Base-by-base conservation (phyloP, 148 eudicot species). In the Selenicereus undatus region DNA sequence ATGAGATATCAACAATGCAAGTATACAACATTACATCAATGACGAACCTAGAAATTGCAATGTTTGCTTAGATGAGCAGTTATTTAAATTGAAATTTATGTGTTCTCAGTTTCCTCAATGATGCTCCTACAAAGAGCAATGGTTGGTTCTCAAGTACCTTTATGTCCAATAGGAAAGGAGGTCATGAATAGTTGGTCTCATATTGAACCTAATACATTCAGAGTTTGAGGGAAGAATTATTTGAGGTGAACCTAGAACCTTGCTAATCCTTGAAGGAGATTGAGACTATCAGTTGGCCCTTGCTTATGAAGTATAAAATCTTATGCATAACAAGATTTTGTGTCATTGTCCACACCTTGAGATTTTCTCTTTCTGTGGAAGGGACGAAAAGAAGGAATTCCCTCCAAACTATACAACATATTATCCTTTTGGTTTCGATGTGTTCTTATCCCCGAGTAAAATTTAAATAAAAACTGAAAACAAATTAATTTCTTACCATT, bases 111-210 rank as follows among this genome's bases (percentile, higher is more conserved):
- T 78, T 94, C 94, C 24, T 89, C 97, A 29, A 97, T 94, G 93
- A 72, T 79, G 74, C 90, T 91, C 62, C 83, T 97, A 76, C 93
- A 89, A 84, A 94, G 95, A 87, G 98, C 99, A 35, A 76, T 88
- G 52, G 99, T 98, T 27, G 98, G 99, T 74, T 88, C 94, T 81
- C 99, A 97, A 90, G 99, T 97, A 79, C 97, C 93, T 30, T 88
- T 85, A 78, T 91, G 93, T 54, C 98, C 90, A 29, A 48, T 91
- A 73, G 99, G 92, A 39, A 97, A 97, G 90, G 86, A 79, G 82
- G 83, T 92, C 66, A 80, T 88, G 69, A 93, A 97, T 80, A 92
- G 91, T 82, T 97, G 99, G 99, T 92, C 99, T 72, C 84, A 77
- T 48, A 68, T 94, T 72, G 97, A 90, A 72, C 94, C 97, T n/a